phyloP scores from a whole-genome alignment of 805 yeast genomes.

The Kuraishia hungarica region DNA sequence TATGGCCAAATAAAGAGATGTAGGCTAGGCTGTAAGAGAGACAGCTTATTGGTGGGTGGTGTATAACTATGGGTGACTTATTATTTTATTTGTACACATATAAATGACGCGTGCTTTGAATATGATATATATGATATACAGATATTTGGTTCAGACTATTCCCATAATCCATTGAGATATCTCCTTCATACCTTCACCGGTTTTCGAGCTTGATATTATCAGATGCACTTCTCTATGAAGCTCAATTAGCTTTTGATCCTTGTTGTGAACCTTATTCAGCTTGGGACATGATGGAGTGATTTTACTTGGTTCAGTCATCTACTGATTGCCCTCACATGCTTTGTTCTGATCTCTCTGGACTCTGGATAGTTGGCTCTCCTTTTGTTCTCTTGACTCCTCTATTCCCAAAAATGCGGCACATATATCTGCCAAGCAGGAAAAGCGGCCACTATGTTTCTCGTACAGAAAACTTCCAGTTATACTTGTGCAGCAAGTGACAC shows the following conservation, averaged over 20 bases:
- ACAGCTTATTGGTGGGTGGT: too few species aligned
- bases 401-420: constrained; percentile 1
- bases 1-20: too few species aligned
- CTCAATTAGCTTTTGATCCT: constrained; percentile 4
- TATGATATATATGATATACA: too few species aligned
- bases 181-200: constrained; percentile 10
- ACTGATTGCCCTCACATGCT: background rate
- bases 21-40: too few species aligned
- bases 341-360: background rate
- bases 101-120: too few species aligned
- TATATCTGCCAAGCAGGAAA: background rate
- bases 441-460: background rate
- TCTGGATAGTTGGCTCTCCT: background rate
- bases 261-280: background rate
- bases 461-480: background rate
- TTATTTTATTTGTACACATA: too few species aligned
- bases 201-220: constrained; percentile 14
- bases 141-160: background rate
- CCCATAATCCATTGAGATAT: constrained; percentile 13
- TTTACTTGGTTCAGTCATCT: background rate
- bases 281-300: background rate
- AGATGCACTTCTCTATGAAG: constrained; percentile 15
- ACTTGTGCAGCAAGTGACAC: background rate
- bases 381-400: background rate
- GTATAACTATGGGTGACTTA: too few species aligned